A percentile compares a stretch with the other conserved stretches of the same genome.
These are phyloP conservation scores for Priceomyces melissophilus DNA, from an alignment of 805 yeast genomes.

Conservation along the genomic window DNA sequence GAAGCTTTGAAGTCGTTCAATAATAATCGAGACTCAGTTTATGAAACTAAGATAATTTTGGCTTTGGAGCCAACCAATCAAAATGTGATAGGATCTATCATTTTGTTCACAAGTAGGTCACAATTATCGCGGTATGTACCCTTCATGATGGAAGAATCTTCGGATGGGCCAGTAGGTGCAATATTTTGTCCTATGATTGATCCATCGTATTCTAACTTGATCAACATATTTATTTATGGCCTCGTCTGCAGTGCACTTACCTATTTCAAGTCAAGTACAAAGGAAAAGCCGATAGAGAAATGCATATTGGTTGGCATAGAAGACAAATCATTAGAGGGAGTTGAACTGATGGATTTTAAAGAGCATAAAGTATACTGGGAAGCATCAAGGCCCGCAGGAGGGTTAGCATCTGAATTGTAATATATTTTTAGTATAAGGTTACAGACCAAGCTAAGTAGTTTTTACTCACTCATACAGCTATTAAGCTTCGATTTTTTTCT, in stretches of 20 bases:
- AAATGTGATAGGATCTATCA: slow-evolving; percentile 50
- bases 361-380: slow-evolving; percentile 38
- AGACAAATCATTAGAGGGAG: slow-evolving; percentile 30
- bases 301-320: slow-evolving; percentile 37
- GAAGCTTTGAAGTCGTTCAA: slow-evolving; percentile 32
- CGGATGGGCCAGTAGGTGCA: slow-evolving; percentile 39
- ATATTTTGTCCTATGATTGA: slow-evolving; percentile 53
- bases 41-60: slow-evolving; percentile 45
- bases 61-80: slow-evolving; percentile 53
- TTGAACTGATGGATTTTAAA: slow-evolving; percentile 41
- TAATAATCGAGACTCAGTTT: slow-evolving; percentile 16
- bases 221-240: slow-evolving; percentile 54
- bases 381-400: background rate
- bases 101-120: slow-evolving; percentile 46
- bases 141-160: slow-evolving; percentile 40
- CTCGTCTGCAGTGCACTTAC: slow-evolving; percentile 55
- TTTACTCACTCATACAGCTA: too few species aligned
- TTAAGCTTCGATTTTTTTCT: too few species aligned
- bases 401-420: too few species aligned
- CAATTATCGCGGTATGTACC: slow-evolving; percentile 48
- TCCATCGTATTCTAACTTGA: slow-evolving; percentile 48
- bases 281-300: slow-evolving; percentile 20
- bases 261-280: slow-evolving; percentile 35
- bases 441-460: too few species aligned
- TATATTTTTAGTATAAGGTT: too few species aligned